Evolutionary conservation across 805 yeast genomes (phyloP).

Genomic region (Yarrowia bubula): DNA sequence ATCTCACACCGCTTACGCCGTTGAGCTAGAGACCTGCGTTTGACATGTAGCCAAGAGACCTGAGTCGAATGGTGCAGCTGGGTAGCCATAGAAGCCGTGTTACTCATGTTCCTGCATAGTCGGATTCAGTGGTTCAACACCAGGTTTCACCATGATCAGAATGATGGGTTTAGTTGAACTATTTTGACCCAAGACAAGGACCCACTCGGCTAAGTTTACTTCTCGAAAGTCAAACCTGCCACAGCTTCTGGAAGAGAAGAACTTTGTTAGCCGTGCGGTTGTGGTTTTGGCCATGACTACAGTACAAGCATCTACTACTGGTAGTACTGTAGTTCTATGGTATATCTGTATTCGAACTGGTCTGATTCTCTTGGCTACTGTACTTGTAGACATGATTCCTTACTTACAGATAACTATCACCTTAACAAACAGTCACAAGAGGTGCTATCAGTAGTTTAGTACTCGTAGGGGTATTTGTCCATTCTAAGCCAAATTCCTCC

Average conservation of each 20-base stretch:
- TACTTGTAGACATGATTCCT: too few species aligned
- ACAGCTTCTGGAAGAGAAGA: not conserved
- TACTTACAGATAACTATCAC: too few species aligned
- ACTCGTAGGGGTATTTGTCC: too few species aligned
- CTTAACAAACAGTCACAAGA: too few species aligned
- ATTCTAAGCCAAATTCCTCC: too few species aligned
- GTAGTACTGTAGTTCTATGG: not conserved
- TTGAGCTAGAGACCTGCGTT: not conserved
- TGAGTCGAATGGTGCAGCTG: constrained; percentile 2
- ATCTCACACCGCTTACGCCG: not conserved
- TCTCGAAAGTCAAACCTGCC: not conserved
- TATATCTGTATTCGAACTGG: too few species aligned
- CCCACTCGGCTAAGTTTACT: not conserved
- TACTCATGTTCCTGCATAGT: not conserved
- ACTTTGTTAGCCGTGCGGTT: constrained; percentile 4
- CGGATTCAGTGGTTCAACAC: not conserved
- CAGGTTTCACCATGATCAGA: too few species aligned
- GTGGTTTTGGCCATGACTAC: not conserved
- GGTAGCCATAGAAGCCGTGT: not conserved
- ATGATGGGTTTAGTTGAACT: too few species aligned
- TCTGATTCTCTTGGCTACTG: too few species aligned
- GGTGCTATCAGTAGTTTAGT: too few species aligned
- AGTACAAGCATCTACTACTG: not conserved
- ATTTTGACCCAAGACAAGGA: too few species aligned
- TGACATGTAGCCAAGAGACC: constrained; percentile 6